Base-by-base conservation (phyloP, 2,329 filamentous ascomycete genomes). In the Thelonectria olida region DNA sequence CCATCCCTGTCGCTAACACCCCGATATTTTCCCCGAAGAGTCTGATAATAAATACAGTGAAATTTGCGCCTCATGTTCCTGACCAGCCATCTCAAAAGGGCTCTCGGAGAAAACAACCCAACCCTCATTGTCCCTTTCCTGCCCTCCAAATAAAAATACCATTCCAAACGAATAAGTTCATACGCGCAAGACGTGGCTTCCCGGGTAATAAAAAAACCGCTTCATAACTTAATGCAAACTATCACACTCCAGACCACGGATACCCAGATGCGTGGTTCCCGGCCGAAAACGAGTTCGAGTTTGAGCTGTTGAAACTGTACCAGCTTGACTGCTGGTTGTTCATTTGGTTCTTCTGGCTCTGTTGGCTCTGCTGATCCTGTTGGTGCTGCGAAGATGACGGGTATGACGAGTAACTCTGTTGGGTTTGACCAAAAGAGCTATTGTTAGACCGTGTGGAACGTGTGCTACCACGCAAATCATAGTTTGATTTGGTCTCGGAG, bases 231-330 rank as follows among this genome's bases (percentile, higher is more conserved):
- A n/a, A n/a, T n/a, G n/a, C n/a, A n/a, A n/a, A n/a, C n/a, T n/a
- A n/a, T 59, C 44, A 60, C 10, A 56, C 58, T 45, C 58, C 64
- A 34, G 52, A 49, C 72, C 71, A 74, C 3, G 62, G 48, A 36
- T 73, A 75, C 31, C 61, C 65, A 15, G 70, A 62, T n/a, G 65
- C 58, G 23, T 73, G 67, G 20, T 61, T 58, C n/a, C 57, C 62
- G 5, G 64, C 19, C 10, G 63, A 44, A 55, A 67, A 66, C 10
- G 70, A 65, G 28, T 20, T 67, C 45, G 47, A 66, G 23, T 64
- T 63, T 0, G 64, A 58, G 28, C 66, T 64, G 54, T 69, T 69
- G n/a, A 69, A 75, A 44, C 31, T 45, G 31, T 73, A 73, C 73
- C 73, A 75, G 45, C 57, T 52, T 7, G 63, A 28, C 27, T 67